These are phyloP conservation scores for Colletotrichum shisoi DNA, from an alignment of 2,329 filamentous ascomycete genomes.

Conservation along the genomic window DNA sequence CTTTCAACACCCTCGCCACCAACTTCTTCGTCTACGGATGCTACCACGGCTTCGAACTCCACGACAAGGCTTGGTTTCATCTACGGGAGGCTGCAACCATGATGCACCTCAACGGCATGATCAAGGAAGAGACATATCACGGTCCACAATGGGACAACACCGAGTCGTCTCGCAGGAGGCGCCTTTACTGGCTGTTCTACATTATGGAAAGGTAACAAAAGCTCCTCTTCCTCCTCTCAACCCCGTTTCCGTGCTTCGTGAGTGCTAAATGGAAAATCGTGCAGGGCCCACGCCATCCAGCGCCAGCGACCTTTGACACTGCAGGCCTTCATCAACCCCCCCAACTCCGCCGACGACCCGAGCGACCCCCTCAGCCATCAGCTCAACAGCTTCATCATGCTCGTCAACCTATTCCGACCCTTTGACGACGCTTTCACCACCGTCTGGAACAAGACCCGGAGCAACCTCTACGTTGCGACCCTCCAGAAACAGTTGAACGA, in stretches of 20 bases:
- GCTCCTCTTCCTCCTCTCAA: not conserved
- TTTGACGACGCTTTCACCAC: conserved; percentile 71
- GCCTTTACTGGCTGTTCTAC: conserved; percentile 77
- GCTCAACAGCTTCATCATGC: conserved; percentile 64
- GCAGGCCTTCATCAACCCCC: conserved; percentile 72
- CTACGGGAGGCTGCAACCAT: conserved; percentile 79
- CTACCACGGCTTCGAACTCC: conserved; percentile 74
- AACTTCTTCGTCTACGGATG: conserved; percentile 81
- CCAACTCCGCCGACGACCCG: conserved; percentile 67
- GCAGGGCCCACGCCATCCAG: conserved; percentile 74
- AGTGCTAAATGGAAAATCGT: conserved; percentile 19
- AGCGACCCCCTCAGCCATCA: conserved; percentile 63
- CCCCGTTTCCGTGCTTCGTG: conserved; percentile 26
- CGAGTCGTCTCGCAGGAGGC: conserved; percentile 69
- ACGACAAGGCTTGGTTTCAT: conserved; percentile 81
- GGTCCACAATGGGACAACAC: conserved; percentile 59
- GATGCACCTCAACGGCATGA: conserved; percentile 66
- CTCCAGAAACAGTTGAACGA: conserved; percentile 71
- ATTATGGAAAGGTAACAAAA: conserved; percentile 69
- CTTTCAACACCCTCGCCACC: conserved; percentile 69
- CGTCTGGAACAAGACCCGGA: conserved; percentile 71
- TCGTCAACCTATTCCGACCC: conserved; percentile 69
- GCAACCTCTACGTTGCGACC: conserved; percentile 64
- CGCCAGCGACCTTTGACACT: conserved; percentile 74
- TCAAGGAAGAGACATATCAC: conserved; percentile 69